Base-by-base conservation (phyloP, 2,329 filamentous ascomycete genomes). In the Colletotrichum caudatum region DNA sequence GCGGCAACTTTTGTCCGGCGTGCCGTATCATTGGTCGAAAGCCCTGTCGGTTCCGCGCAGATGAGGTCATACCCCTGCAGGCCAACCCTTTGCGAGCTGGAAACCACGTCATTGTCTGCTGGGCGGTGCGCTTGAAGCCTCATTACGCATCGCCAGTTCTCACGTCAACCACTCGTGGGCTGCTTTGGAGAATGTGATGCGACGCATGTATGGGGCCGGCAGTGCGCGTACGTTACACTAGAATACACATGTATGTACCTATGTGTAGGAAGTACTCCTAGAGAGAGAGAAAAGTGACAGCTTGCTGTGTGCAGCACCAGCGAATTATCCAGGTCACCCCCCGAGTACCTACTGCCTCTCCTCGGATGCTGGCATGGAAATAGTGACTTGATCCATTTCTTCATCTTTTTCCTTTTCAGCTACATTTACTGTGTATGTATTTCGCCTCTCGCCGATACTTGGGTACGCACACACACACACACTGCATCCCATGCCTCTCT, bases 31-130 rank as follows among this genome's bases (percentile, higher is more conserved):
- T 69, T 72, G 69, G 69, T 0, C 35, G 16, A 11, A 1, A 29
- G 20, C 29, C 60, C 60, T 41, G 46, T 51, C n/a, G 8, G 14
- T 16, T 23, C 60, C 29, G n/a, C 44, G 44, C 23, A 12, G 29
- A 64, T 72, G 69, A 72, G 59, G 69, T 72, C 69, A 72, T 72
- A 20, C 5, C 46, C 23, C 33, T 7, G 44, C 53, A 39, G 48
- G n/a, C 56, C 56, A 56, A 39, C 26, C 37, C 23, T 48, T 37
- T 33, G 18, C 16, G 8, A 67, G 58, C 64, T 68, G 69, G 65
- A 56, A 33, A 69, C 69, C 69, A 72, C 69, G 69, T 72, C 69
- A 72, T 72, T 61, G 39, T 69, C 65, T 29, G 35, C 61, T 50
- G 39, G 9, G 18, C 35, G 39, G 23, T 60, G 39, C 14, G 33